Evolutionary conservation across 2,329 filamentous ascomycete species (phyloP).

Genomic region (Calonectria honghensis): DNA sequence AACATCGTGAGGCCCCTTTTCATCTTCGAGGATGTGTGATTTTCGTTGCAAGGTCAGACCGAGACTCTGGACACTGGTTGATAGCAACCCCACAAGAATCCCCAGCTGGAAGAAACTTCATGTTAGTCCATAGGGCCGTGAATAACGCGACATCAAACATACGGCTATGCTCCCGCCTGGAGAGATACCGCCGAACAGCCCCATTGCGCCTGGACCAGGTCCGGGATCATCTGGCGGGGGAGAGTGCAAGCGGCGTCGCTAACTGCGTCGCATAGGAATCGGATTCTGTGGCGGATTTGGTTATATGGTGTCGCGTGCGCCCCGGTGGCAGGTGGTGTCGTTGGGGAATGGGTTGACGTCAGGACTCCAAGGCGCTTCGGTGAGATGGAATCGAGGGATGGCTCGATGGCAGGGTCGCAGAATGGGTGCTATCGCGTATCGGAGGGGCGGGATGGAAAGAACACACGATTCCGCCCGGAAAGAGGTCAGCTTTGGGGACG

Average conservation of each 20-base stretch:
- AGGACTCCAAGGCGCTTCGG: conserved; percentile 35
- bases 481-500: conserved; percentile 17
- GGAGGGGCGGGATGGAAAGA: conserved; percentile 6
- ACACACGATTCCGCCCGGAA: conserved; percentile 39
- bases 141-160: conserved; percentile 59
- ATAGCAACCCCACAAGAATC: conserved; percentile 93
- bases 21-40: conserved; percentile 97
- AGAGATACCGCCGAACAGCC: conserved; percentile 84
- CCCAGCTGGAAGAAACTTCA: conserved; percentile 78
- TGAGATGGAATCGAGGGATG: conserved; percentile 19
- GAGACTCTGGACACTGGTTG: conserved; percentile 95
- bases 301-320: conserved; percentile 19
- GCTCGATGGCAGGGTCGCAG: conserved; percentile 40
- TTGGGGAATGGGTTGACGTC: conserved; percentile 43
- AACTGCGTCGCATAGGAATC: conserved; percentile 53
- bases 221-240: conserved; percentile 68
- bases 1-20: conserved; percentile 86
- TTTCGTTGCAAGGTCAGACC: conserved; percentile 97
- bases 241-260: conserved; percentile 44
- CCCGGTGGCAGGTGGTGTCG: conserved; percentile 10
- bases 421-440: conserved; percentile 29
- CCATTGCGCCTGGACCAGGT: conserved; percentile 74
- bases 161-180: conserved; percentile 86
- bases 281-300: conserved; percentile 23
- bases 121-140: conserved; percentile 47